phyloP scores from a whole-genome alignment of 169 alveolate genomes.

The Plasmodium gaboni region DNA sequence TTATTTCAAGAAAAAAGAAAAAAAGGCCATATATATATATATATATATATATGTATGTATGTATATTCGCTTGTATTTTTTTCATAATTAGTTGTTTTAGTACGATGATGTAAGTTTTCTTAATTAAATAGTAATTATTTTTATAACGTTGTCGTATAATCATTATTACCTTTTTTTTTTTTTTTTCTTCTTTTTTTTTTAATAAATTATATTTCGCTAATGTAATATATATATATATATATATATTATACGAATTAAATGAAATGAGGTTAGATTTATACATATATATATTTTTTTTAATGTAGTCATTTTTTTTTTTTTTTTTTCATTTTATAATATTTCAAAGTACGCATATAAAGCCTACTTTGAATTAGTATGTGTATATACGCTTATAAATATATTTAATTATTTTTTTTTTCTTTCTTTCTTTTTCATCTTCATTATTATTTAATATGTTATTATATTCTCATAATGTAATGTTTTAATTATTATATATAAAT shows the following conservation, averaged over 20 bases:
- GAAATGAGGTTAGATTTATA: neutral
- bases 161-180: neutral
- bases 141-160: neutral
- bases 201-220: neutral
- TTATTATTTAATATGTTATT: too few species aligned
- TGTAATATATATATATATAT: neutral
- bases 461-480: neutral
- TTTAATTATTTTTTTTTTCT: neutral
- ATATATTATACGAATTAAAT: neutral
- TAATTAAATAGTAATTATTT: slow-evolving; percentile 6
- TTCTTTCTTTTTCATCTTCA: neutral
- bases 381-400: slow-evolving; percentile 7
- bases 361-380: slow-evolving; percentile 6
- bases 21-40: too few species aligned
- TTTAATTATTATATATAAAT: neutral
- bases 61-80: too few species aligned
- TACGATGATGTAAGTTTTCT: too few species aligned
- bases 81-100: too few species aligned
- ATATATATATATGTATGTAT: too few species aligned
- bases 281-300: neutral
- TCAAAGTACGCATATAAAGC: slow-evolving; percentile 5
- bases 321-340: neutral
- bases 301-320: neutral
- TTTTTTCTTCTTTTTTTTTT: neutral
- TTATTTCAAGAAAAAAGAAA: too few species aligned